Evolutionary conservation across 768 basidiomycete species (phyloP), one percentile per base, ranked within the genome.

Genomic region (Sistotremastrum suecicum): DNA sequence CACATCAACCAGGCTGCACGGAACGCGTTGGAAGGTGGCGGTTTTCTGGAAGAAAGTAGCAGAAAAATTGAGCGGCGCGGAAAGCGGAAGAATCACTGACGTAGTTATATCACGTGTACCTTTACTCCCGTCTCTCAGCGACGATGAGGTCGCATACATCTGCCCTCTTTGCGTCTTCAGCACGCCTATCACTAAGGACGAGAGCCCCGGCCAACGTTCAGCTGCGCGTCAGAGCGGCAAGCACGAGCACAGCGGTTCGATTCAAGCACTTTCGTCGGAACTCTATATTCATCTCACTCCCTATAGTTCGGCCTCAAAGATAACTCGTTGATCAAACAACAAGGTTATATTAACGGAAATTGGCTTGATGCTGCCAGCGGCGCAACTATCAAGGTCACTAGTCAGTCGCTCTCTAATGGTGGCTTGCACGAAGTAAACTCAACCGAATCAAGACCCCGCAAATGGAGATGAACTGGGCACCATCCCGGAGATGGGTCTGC

Each of bases 1-100:
- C 88, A 94, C 55, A 98, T 99, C 60, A 97, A 94, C 56, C 87
- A 92, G 58, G 89, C 89, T 3, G 94, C 92, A 1, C 73, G 94
- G 20, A 86, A 88, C 55, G 91, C 92, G 1, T 68, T 98, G 4
- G 87, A 94, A 39, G 51, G 78, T 0, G 94, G 85, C 7, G 91
- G 92, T 0, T 89, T 97, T 58, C 63, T 98, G 33, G 83, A 86
- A 20, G 20, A 20, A 20, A 20, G 20, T 20, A 20, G 20, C 20
- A 20, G 20, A 20, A 20, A 20, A 20, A 20, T 20, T 20, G 20
- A 20, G 20, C 20, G 20, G 20, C 20, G 20, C 20, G 20, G 20
- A 20, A 20, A 20, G 20, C 20, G 20, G 20, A 20, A 20, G 20
- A 20, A 20, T 20, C 20, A 20, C 20, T 20, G 20, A 20, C 20